Conservation (phyloP, 257 asterid genomes). For the Craterostigma plantagineum region DNA sequence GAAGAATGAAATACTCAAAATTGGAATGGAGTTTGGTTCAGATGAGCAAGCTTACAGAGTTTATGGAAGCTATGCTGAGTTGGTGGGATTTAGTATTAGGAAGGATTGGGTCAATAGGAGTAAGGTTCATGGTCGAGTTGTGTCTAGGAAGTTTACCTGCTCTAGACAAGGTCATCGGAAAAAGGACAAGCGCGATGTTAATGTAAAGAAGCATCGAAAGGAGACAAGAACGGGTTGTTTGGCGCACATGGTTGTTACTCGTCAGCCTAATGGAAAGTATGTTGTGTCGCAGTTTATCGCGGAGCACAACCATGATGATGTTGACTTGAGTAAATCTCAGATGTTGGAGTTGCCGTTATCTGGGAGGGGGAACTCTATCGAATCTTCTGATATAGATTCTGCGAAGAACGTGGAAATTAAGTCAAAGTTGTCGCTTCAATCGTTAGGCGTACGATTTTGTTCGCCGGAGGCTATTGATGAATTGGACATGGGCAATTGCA, state of each 20-base stretch:
- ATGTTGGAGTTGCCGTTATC: slow-evolving; percentile 19
- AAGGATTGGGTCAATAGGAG: slow-evolving; percentile 61
- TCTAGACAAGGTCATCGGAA: slow-evolving; percentile 46
- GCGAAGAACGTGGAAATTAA: slow-evolving; percentile 22
- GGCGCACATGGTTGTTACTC: slow-evolving; percentile 46
- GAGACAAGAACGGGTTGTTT: slow-evolving; percentile 54
- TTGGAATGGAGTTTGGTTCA: slow-evolving; percentile 34
- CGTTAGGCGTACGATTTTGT: slow-evolving; percentile 34
- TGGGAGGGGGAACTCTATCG: slow-evolving; percentile 16
- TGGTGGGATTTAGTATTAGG: slow-evolving; percentile 40
- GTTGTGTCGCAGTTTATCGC: slow-evolving; percentile 29
- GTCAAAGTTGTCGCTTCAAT: slow-evolving; percentile 23
- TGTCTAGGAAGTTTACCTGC: slow-evolving; percentile 52
- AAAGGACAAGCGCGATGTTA: slow-evolving; percentile 38
- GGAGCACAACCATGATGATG: slow-evolving; percentile 43
- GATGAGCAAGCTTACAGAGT: slow-evolving; percentile 37
- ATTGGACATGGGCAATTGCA: slow-evolving; percentile 18
- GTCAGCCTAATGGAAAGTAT: slow-evolving; percentile 34
- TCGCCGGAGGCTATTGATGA: slow-evolving; percentile 28
- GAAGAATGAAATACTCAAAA: slow-evolving; percentile 15
- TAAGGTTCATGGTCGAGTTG: slow-evolving; percentile 50
- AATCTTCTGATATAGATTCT: slow-evolving; percentile 27
- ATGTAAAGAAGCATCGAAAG: slow-evolving; percentile 46
- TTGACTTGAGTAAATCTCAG: slow-evolving; percentile 20
- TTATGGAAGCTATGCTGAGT: slow-evolving; percentile 34